phyloP scores from a whole-genome alignment of 345 rosid species.

The Excoecaria cochinchinensis region DNA sequence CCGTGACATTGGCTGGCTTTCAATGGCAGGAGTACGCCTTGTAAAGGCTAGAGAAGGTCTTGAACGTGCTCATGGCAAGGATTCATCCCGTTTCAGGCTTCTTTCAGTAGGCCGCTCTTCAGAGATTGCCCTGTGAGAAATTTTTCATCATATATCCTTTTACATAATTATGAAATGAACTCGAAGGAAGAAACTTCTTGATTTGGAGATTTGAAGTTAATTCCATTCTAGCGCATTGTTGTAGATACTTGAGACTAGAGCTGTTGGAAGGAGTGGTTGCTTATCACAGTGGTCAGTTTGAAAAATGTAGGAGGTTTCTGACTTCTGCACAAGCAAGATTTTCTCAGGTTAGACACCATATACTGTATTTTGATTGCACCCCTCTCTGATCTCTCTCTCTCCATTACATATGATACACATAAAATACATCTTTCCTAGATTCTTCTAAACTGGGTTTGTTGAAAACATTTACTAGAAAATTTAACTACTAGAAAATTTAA shows the following conservation, averaged over 20 bases:
- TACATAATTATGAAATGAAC: background rate
- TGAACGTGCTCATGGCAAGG: slow-evolving; percentile 90
- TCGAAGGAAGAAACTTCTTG: background rate
- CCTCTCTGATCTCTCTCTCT: background rate
- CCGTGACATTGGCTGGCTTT: slow-evolving; percentile 71
- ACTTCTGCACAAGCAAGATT: slow-evolving; percentile 75
- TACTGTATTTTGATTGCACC: background rate
- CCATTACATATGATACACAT: background rate
- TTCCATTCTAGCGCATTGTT: slow-evolving; percentile 7
- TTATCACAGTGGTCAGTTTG: slow-evolving; percentile 75
- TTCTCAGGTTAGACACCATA: slow-evolving; percentile 49
- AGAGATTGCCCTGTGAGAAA: slow-evolving; percentile 76
- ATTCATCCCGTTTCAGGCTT: slow-evolving; percentile 73
- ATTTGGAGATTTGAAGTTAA: slow-evolving; percentile 14
- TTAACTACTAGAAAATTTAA: background rate
- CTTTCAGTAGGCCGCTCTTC: slow-evolving; percentile 78
- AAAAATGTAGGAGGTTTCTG: slow-evolving; percentile 54
- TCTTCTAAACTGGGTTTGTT: background rate
- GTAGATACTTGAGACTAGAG: slow-evolving; percentile 84
- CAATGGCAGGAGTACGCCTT: slow-evolving; percentile 85
- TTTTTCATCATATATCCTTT: background rate
- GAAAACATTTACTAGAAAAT: background rate
- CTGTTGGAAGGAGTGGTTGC: slow-evolving; percentile 94
- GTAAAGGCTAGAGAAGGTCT: slow-evolving; percentile 85
- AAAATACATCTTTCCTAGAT: background rate